phyloP scores from a whole-genome alignment of 2,329 filamentous ascomycete genomes.

The Scedosporium boydii region DNA sequence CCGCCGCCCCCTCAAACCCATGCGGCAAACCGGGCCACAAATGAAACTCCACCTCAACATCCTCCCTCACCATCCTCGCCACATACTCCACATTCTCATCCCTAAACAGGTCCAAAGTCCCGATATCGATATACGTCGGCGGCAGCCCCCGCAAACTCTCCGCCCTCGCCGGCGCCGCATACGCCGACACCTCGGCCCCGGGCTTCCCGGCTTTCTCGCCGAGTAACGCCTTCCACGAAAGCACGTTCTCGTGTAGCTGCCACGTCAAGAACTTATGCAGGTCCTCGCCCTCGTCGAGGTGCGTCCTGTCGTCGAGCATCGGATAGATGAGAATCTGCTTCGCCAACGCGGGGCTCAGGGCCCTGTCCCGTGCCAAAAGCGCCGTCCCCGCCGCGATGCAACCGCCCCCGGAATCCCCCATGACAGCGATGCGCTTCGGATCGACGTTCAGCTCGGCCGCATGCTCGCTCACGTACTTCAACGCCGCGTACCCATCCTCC shows the following conservation, averaged over 20 bases:
- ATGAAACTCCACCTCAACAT: slow-evolving; percentile 28
- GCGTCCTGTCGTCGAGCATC: slow-evolving; percentile 23
- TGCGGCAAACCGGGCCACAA: slow-evolving; percentile 30
- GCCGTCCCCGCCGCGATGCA: slow-evolving; percentile 16
- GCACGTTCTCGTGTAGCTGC: slow-evolving; percentile 12
- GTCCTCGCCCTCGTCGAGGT: slow-evolving; percentile 4
- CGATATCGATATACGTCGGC: slow-evolving; percentile 27
- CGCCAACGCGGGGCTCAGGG: slow-evolving; percentile 14
- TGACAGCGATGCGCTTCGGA: slow-evolving; percentile 11
- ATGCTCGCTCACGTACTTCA: slow-evolving; percentile 16
- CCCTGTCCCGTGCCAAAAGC: slow-evolving; percentile 27
- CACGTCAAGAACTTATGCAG: slow-evolving; percentile 8
- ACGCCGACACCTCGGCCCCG: slow-evolving; percentile 10
- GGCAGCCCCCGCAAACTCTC: slow-evolving; percentile 20
- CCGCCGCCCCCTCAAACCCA: slow-evolving; percentile 19
- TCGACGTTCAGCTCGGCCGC: slow-evolving; percentile 14
- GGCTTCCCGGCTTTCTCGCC: slow-evolving; percentile 10
- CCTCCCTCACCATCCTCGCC: slow-evolving; percentile 18
- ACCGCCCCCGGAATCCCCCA: slow-evolving; percentile 15
- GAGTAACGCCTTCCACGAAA: slow-evolving; percentile 15
- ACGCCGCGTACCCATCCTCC: slow-evolving; percentile 24
- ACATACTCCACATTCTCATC: slow-evolving; percentile 23
- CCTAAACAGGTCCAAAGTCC: slow-evolving; percentile 27
- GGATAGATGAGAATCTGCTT: slow-evolving; percentile 23
- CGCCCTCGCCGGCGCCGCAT: slow-evolving; percentile 16